Evolutionary conservation across 805 yeast genomes (phyloP), one percentile per base, ranked within the genome.

Genomic region (Saccharomycopsis schoenii): DNA sequence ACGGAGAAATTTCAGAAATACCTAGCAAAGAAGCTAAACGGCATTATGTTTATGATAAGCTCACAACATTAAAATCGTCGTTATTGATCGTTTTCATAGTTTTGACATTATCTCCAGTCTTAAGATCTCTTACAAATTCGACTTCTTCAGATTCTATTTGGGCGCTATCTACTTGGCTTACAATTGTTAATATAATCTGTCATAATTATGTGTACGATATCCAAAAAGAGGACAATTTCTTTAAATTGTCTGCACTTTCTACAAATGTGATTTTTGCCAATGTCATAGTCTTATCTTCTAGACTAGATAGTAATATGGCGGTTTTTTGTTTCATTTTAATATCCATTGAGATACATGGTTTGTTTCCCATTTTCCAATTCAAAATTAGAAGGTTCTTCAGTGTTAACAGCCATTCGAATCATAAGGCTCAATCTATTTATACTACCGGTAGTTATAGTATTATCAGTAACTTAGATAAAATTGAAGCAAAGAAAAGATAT

Each of bases 111-210:
- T 88, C 97, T 0, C 99, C 99, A 0, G 93, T 94, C 1, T 78
- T 94, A 57, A 87, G 89, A 66, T 90, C 97, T 0, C 77, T 94
- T 52, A 90, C 97, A 0, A 83, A 84, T 67, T 87, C 97, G 0
- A 90, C 97, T 0, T 83, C 97, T 0, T 86, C 94, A 0, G 98
- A 94, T 74, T 89, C 97, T 15, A 90, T 94, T 62, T 93, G 98
- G 97, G 91, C 96, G 0, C 72, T 94, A 4, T 83, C 96, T 8
- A 83, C 86, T 56, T 86, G 97, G 84, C 75, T 94, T 15, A 84
- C 88, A 39, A 66, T 89, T 11, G 74, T 84, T 54, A 90, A 90
- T 67, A 74, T 91, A 2, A 68, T 85, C 29, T 77, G 84, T 66
- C 84, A 86, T 68, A 89, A 89, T 72, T 86, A 87, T 70, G 79